Base-by-base conservation (phyloP, 2,329 filamentous ascomycete genomes). In the Verticillium klebahnii region DNA sequence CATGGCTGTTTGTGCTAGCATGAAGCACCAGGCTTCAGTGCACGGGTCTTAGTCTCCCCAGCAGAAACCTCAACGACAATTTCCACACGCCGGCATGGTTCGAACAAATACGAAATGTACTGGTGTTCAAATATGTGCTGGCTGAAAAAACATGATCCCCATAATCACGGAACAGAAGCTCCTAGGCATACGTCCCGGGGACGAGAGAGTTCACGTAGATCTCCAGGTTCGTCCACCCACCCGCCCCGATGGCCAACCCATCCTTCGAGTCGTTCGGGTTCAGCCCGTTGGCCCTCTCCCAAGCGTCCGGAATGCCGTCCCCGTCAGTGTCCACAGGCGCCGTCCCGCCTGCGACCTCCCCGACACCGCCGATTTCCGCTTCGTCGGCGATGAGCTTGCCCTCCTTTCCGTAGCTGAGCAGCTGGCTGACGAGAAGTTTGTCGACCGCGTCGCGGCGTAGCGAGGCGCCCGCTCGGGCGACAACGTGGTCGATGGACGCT, bases 161-260 rank as follows among this genome's bases (percentile, higher is more conserved):
- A 6, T 29, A 29, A 29, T 4, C 29, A 29, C 29, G 29, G 29
- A 34, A 29, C n/a, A 36, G 29, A 25, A 15, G 6, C 11, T 5
- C 36, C 36, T 58, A 58, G 19, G 36, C 37, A 32, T 58, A 58
- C 7, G 57, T 60, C 5, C 57, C 57, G 9, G 70, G 68, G 12
- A 81, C 75, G 34, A 83, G 69, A 12, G 78, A 81, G 64, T 83
- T 83, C 19, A 81, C 76, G 69, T 82, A 83, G 58, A 78, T 76
- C 68, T 83, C 80, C 14, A 83, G 72, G 63, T 80, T 81, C 5
- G 74, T 70, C 61, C 80, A 82, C 6, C 79, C 78, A 40, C 76
- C 75, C 12, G 69, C 73, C 14, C 74, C 71, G 58, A 77, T 76
- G 62, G 67, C 67, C 74, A 80, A 78, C 5, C 74, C 76, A 59